Conservation (phyloP, 2,329 filamentous ascomycete genomes). For the Trichoderma sp. region DNA sequence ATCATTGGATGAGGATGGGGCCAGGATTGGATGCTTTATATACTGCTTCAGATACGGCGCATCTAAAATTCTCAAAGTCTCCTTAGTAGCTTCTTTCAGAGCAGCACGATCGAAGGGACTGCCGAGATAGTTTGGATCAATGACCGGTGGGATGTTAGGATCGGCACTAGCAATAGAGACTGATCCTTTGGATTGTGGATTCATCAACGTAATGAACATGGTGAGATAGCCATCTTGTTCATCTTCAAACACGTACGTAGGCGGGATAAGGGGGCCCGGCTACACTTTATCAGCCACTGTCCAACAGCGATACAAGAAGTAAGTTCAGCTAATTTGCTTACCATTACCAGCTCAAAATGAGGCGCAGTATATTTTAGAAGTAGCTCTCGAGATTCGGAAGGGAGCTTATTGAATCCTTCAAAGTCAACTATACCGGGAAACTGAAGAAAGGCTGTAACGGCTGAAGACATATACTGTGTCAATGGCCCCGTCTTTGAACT, state of each 20-base stretch:
- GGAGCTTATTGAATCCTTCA: background rate
- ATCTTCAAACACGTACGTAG: background rate
- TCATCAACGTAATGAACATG: background rate
- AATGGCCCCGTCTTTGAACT: background rate
- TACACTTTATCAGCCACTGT: background rate
- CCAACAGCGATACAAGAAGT: background rate
- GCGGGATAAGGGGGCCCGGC: background rate
- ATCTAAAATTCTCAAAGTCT: background rate
- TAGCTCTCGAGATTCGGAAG: background rate
- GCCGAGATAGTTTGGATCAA: background rate
- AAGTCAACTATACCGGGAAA: background rate
- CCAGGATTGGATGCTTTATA: background rate
- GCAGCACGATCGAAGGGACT: background rate
- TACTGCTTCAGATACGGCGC: background rate
- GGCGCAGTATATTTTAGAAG: background rate
- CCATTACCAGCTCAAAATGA: background rate
- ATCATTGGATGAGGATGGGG: background rate
- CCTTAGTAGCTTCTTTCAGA: background rate
- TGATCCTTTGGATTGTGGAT: background rate
- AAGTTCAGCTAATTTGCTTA: background rate
- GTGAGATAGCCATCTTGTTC: background rate
- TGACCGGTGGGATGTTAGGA: background rate
- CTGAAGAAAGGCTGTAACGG: background rate
- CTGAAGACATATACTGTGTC: background rate
- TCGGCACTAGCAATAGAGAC: background rate